phyloP scores from a whole-genome alignment of 768 basidiomycete species.

The Termitomyces sp. region DNA sequence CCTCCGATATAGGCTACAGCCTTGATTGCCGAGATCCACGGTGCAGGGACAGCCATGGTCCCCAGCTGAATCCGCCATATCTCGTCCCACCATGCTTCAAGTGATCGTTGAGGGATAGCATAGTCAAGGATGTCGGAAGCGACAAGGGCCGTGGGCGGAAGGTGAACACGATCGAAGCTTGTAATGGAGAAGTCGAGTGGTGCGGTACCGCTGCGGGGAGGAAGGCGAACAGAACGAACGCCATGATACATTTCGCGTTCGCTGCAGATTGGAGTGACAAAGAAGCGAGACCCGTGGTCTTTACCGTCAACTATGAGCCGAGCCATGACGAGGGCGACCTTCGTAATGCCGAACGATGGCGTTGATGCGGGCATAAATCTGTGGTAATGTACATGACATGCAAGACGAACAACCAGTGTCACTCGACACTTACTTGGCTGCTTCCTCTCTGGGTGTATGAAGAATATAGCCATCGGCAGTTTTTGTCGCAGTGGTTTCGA shows the following conservation, averaged over 20 bases:
- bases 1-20: constrained; percentile 49
- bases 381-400: constrained; percentile 5
- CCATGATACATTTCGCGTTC: constrained; percentile 48
- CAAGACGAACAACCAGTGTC: background rate
- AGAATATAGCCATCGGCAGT: constrained; percentile 46
- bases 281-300: constrained; percentile 47
- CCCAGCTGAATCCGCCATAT: constrained; percentile 53
- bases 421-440: constrained; percentile 42
- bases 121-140: constrained; percentile 37
- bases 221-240: constrained; percentile 43
- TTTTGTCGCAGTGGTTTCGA: constrained; percentile 56
- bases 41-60: constrained; percentile 44
- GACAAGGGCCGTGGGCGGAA: constrained; percentile 46
- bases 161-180: constrained; percentile 45
- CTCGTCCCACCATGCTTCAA: constrained; percentile 51
- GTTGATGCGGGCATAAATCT: constrained; percentile 60
- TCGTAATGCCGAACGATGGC: constrained; percentile 46
- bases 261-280: constrained; percentile 51
- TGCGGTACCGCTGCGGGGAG: constrained; percentile 44
- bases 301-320: constrained; percentile 44
- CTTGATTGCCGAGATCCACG: constrained; percentile 48
- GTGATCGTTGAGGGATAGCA: constrained; percentile 31
- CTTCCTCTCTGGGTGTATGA: constrained; percentile 51
- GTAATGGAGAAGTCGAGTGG: constrained; percentile 57
- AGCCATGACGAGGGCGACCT: constrained; percentile 54